phyloP scores from a whole-genome alignment of 768 basidiomycete species.

The Trametes cubensis region DNA sequence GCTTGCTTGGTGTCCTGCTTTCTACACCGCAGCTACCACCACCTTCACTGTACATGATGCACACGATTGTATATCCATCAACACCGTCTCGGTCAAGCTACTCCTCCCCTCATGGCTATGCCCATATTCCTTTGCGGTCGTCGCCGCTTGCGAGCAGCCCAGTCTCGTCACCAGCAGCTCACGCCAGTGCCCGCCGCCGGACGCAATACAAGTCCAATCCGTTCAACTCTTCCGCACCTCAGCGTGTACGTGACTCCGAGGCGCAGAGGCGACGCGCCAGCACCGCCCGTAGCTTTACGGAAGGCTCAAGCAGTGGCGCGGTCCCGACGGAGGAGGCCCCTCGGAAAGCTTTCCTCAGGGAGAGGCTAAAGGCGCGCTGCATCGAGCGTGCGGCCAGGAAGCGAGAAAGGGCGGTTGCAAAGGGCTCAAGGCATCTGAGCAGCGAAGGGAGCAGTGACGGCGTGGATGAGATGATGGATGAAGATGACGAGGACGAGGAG shows the following conservation, averaged over 20 bases:
- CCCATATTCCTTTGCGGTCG: slow-evolving; percentile 33
- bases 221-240: slow-evolving; percentile 35
- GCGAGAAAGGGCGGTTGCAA: slow-evolving; percentile 48
- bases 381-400: slow-evolving; percentile 62
- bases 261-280: slow-evolving; percentile 3
- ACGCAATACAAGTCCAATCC: slow-evolving; percentile 54
- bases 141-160: slow-evolving; percentile 54
- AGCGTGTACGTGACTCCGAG: slow-evolving; percentile 20
- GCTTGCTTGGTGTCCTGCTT: too few relatives aligned
- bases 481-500: slow-evolving; percentile 60
- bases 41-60: slow-evolving; percentile 8
- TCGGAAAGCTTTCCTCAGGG: slow-evolving; percentile 57
- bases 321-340: slow-evolving; percentile 42
- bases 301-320: not conserved
- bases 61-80: slow-evolving; percentile 4
- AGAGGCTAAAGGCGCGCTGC: slow-evolving; percentile 63
- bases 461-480: slow-evolving; percentile 53
- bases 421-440: slow-evolving; percentile 34
- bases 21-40: not conserved
- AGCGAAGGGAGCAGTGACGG: slow-evolving; percentile 54
- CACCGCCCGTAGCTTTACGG: not conserved
- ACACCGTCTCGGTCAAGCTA: slow-evolving; percentile 10
- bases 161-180: slow-evolving; percentile 49
- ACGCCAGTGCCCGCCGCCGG: slow-evolving; percentile 51
- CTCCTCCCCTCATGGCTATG: not conserved